phyloP scores from a whole-genome alignment of 768 basidiomycete species.

The Leccinum aurantiacum region DNA sequence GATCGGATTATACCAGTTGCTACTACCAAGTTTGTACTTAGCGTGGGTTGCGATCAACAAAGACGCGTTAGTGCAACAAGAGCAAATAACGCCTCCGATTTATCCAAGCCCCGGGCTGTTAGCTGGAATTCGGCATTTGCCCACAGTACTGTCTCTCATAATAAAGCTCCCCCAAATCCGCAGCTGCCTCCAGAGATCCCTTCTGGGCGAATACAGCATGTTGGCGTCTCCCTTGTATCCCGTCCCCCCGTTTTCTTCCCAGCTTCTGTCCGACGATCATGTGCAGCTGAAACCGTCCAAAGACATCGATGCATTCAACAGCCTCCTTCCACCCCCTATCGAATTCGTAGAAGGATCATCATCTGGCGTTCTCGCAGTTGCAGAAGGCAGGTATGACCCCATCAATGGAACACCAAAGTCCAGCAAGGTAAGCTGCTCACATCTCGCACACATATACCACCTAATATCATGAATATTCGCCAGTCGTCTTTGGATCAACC shows the following conservation, averaged over 20 bases:
- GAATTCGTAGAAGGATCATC: constrained; percentile 87
- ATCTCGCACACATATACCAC: background rate
- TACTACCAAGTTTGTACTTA: background rate
- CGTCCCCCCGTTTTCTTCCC: constrained; percentile 49
- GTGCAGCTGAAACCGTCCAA: constrained; percentile 63
- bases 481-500: constrained; percentile 20
- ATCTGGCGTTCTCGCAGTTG: constrained; percentile 66
- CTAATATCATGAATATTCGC: constrained; percentile 1
- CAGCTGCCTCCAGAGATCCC: constrained; percentile 4
- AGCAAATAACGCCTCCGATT: constrained; percentile 26
- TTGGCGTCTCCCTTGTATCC: constrained; percentile 66
- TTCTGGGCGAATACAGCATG: constrained; percentile 44
- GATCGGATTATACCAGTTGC: constrained; percentile 1
- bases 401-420: constrained; percentile 69
- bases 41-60: constrained; percentile 9
- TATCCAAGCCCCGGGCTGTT: constrained; percentile 7
- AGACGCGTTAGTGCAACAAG: constrained; percentile 23
- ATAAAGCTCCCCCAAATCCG: constrained; percentile 7
- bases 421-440: constrained; percentile 42
- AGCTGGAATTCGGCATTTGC: constrained; percentile 8
- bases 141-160: constrained; percentile 15
- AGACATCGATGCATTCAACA: constrained; percentile 75
- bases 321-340: constrained; percentile 73
- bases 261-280: constrained; percentile 50
- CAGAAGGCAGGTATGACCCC: constrained; percentile 77